phyloP scores from a whole-genome alignment of 176 grass and related monocot species.

The Dendrocalamus sinicus region DNA sequence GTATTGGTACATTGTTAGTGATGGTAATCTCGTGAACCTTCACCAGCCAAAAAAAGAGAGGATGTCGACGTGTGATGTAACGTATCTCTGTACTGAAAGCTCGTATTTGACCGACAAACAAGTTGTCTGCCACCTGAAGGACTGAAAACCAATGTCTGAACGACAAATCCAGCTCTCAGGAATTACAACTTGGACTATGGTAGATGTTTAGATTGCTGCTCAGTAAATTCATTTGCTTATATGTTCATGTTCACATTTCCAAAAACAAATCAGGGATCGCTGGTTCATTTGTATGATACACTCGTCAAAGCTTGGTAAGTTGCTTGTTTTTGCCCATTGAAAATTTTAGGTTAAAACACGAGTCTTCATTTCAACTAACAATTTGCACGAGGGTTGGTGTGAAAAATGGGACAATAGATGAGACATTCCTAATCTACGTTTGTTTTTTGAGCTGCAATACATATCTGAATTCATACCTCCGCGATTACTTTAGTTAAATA shows the following conservation, averaged over 20 bases:
- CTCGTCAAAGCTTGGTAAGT: neutral
- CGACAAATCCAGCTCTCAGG: neutral
- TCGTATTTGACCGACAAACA: constrained; percentile 14
- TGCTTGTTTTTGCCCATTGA: neutral
- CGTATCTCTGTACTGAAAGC: constrained; percentile 7
- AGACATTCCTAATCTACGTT: constrained; percentile 1
- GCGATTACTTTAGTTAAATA: neutral
- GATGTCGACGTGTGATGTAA: constrained; percentile 24
- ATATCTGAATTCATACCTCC: neutral
- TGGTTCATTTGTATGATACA: neutral
- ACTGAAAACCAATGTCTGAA: neutral
- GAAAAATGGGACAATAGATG: neutral
- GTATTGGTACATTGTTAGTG: constrained; percentile 19
- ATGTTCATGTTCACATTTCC: neutral
- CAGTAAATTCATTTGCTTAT: neutral
- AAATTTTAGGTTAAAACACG: neutral
- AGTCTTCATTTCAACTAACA: neutral
- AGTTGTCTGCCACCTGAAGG: neutral
- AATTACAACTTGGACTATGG: neutral
- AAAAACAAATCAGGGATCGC: neutral
- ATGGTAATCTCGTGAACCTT: constrained; percentile 34
- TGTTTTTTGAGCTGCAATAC: neutral
- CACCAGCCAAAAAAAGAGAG: constrained; percentile 5
- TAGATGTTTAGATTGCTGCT: neutral
- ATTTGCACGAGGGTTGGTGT: neutral